Percentiles rank a stretch among this genome's conserved stretches.
Conservation (phyloP, 169 alveolate species). For the Eimeria zaria region DNA sequence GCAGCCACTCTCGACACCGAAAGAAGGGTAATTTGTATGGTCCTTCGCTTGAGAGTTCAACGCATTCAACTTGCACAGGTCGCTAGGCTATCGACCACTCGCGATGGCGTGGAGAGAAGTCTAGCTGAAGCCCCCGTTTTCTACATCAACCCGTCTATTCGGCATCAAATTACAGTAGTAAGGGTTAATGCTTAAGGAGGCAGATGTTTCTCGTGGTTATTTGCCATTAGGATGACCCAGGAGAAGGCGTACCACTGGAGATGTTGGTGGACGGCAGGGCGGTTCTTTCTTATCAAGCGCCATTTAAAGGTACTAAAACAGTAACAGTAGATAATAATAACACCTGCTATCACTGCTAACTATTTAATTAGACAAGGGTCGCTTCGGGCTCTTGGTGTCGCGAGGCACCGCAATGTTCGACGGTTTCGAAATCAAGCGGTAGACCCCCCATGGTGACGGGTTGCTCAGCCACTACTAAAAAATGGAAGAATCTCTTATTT, state of each 20-base stretch:
- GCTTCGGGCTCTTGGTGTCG: constrained; percentile 49
- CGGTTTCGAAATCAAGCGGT: constrained; percentile 71
- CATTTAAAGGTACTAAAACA: constrained; percentile 22
- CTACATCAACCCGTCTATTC: constrained; percentile 80
- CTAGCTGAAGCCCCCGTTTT: constrained; percentile 32
- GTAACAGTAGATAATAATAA: background rate
- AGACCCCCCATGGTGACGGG: background rate
- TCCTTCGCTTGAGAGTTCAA: background rate
- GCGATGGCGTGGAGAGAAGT: constrained; percentile 24
- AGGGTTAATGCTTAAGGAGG: background rate
- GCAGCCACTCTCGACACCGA: constrained; percentile 61
- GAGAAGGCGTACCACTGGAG: constrained; percentile 46
- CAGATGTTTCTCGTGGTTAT: background rate
- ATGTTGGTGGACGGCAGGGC: constrained; percentile 45
- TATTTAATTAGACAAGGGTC: constrained; percentile 54
- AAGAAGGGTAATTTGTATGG: background rate
- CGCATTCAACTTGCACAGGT: background rate
- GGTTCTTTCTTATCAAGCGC: constrained; percentile 44
- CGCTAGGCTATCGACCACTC: constrained; percentile 9
- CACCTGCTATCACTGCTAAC: background rate
- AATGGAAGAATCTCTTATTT: background rate
- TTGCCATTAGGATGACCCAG: constrained; percentile 65
- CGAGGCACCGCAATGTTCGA: constrained; percentile 79
- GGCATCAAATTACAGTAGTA: constrained; percentile 81
- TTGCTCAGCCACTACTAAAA: background rate